These are phyloP conservation scores for Dactylellina cionopaga DNA, from an alignment of 2,329 filamentous ascomycete genomes.

Conservation along the genomic window DNA sequence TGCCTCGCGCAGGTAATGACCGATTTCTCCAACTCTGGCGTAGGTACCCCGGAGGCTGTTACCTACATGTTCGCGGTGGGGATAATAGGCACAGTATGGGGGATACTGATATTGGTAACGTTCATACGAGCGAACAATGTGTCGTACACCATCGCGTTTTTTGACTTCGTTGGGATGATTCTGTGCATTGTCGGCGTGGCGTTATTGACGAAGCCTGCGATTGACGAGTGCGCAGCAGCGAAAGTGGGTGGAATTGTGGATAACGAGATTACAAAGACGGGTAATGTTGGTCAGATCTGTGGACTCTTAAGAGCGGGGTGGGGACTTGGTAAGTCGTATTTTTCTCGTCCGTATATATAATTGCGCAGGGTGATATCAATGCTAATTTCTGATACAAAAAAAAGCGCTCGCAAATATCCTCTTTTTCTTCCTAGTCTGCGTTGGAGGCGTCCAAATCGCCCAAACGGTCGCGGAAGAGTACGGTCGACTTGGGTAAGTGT, in stretches of 20 bases:
- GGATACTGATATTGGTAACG: constrained; percentile 34
- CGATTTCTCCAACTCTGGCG: constrained; percentile 18
- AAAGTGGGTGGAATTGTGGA: constrained; percentile 4
- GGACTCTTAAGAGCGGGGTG: constrained; percentile 38
- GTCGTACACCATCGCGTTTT: constrained; percentile 33
- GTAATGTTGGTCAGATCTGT: constrained; percentile 19
- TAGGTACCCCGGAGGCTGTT: constrained; percentile 19
- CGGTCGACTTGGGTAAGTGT: constrained; percentile 37
- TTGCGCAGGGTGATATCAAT: neutral
- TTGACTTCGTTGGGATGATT: constrained; percentile 44
- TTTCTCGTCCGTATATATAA: neutral
- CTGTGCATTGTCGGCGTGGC: constrained; percentile 46
- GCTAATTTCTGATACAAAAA: neutral
- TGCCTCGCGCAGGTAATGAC: constrained; percentile 44
- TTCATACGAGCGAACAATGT: constrained; percentile 45
- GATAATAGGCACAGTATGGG: constrained; percentile 48
- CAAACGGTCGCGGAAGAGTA: constrained; percentile 42
- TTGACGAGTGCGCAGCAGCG: constrained; percentile 43
- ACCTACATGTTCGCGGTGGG: constrained; percentile 42
- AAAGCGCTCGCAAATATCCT: constrained; percentile 38
- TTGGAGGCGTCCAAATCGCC: constrained; percentile 28
- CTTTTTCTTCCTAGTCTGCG: constrained; percentile 36
- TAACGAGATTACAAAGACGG: constrained; percentile 21
- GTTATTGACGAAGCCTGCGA: constrained; percentile 36
- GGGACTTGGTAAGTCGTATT: constrained; percentile 33